A percentile compares a stretch with the other conserved stretches of the same genome.
Evolutionary conservation across 2,329 filamentous ascomycete species (phyloP).

Genomic region (Sporothrix dimorphospora): DNA sequence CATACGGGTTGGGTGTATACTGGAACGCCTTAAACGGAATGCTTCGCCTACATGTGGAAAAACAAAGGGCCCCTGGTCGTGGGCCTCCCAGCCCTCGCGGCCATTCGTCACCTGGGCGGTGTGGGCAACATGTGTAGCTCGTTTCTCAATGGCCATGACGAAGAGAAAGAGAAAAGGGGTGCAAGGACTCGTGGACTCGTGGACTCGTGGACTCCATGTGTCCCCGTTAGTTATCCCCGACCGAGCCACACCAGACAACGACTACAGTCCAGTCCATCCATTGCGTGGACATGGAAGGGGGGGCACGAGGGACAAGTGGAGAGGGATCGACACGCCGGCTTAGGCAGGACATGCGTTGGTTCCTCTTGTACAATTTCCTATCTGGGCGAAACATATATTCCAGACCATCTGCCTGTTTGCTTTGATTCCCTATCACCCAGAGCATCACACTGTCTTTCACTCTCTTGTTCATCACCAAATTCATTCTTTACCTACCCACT

Average conservation of each 20-base stretch:
- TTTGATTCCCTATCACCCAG: background rate
- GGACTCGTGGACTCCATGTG: background rate
- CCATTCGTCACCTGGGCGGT: background rate
- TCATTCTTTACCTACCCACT: background rate
- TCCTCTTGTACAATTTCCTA: background rate
- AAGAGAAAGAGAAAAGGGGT: background rate
- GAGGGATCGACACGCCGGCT: background rate
- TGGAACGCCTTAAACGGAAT: too few relatives aligned
- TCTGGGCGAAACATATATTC: conserved; percentile 10
- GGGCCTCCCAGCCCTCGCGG: background rate
- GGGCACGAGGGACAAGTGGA: background rate
- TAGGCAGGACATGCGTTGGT: too few relatives aligned
- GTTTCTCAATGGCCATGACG: too few relatives aligned
- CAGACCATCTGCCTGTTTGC: background rate
- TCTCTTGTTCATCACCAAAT: background rate
- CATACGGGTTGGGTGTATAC: too few relatives aligned
- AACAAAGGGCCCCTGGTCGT: background rate
- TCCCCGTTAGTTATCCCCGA: background rate
- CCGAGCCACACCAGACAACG: conserved; percentile 7
- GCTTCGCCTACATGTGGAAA: conserved; percentile 8
- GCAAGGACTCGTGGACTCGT: background rate
- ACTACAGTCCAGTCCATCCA: background rate
- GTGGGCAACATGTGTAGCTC: background rate
- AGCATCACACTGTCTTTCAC: background rate
- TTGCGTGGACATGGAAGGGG: background rate